Evolutionary conservation across 768 basidiomycete species (phyloP).

Genomic region (Amanita fuliginea): DNA sequence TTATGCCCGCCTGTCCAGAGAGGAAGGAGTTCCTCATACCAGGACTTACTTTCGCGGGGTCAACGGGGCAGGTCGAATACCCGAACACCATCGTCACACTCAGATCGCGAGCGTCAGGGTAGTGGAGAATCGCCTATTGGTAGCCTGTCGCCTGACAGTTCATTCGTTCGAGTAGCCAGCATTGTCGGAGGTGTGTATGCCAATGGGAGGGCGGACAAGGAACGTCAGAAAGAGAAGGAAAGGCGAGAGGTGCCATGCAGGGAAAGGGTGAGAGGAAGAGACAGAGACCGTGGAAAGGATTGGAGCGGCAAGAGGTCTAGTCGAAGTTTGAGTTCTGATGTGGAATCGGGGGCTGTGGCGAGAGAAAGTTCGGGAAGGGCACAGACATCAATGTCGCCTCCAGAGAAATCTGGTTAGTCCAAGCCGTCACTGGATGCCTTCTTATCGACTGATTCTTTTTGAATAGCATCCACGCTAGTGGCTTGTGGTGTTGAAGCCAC

Average conservation of each 20-base stretch:
- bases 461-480: neutral
- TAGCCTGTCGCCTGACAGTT: slow-evolving; percentile 5
- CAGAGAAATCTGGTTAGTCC: neutral
- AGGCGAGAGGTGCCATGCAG: slow-evolving; percentile 4
- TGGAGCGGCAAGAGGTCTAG: neutral
- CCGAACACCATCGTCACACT: slow-evolving; percentile 6
- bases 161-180: slow-evolving; percentile 3
- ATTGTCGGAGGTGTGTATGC: slow-evolving; percentile 5
- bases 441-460: neutral
- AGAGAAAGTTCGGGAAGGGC: neutral
- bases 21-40: slow-evolving; percentile 5
- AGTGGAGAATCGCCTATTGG: slow-evolving; percentile 6
- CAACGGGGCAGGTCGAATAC: slow-evolving; percentile 5
- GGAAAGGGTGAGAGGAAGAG: slow-evolving; percentile 8
- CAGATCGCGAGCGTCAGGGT: neutral
- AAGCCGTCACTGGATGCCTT: neutral
- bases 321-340: slow-evolving; percentile 4
- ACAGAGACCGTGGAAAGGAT: slow-evolving; percentile 10
- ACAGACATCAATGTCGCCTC: neutral
- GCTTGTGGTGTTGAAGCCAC: neutral
- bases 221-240: slow-evolving; percentile 9
- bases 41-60: neutral
- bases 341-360: slow-evolving; percentile 8
- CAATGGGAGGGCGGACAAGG: neutral
- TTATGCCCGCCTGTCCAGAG: slow-evolving; percentile 2